Evolutionary conservation across 805 yeast species (phyloP), one percentile per base, ranked within the genome.

Genomic region (Schwanniomyces pseudopolymorphus): DNA sequence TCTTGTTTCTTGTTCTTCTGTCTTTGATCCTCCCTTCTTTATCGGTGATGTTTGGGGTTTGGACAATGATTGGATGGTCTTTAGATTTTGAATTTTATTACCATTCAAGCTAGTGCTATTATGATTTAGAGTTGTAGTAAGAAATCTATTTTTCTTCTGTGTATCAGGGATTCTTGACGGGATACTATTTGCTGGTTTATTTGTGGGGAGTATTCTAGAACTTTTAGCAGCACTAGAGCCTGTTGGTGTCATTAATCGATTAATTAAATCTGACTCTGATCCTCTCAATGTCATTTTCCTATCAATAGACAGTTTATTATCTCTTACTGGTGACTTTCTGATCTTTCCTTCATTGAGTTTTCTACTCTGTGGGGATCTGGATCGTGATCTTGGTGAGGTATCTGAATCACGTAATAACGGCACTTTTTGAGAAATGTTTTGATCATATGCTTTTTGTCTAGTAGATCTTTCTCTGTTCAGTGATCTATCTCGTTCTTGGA

Each of bases 61-160:
- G 26, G 44, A 21, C 25, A 55, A 42, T 27, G 47, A 11, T 40
- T 48, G 31, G 21, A 43, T 13, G 6, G 57, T 54, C 16, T 45
- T 51, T 20, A 45, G 35, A n/a, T 33, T 33, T 7, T 49, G 44
- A 11, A 54, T 42, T 42, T 46, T 54, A 39, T 44, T 49, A 14
- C 54, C 52, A 33, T 55, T 57, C 5, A 66, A 20, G 16, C 26
- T 60, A 7, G 64, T 61, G 10, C 62, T 63, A 3, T 61, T 56
- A 0, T 74, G 69, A 20, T 66, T 66, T 19, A 71, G 55, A 6
- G 67, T 62, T 1, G 74, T 67, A 0, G 73, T 64, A 27, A 70
- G 58, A 43, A 71, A 67, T 45, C 61, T 60, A 47, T 69, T 70
- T 48, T 60, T 67, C 13, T 54, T 53, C 26, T 42, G 43, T 19